Base-by-base conservation (phyloP, 768 basidiomycete species). In the Lenzites betulinus region DNA sequence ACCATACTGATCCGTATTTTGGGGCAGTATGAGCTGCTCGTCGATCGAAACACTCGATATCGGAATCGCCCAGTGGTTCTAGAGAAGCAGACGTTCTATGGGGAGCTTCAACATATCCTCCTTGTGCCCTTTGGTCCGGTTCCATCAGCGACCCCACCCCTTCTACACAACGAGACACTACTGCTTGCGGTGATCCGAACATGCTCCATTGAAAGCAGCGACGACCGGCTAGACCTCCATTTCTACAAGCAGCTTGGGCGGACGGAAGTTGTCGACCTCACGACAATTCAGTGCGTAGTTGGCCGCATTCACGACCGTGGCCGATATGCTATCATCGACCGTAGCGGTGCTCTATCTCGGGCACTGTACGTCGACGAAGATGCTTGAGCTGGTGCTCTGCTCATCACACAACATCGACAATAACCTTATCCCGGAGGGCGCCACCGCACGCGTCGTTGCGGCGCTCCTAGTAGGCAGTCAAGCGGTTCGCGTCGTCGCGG, bases 101-200 rank as follows among this genome's bases (percentile, higher is more conserved):
- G 79, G 0, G 79, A 82, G 46, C 70, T 67, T 26, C 76, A 70
- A 60, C 70, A 71, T 1, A 72, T 80, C 39, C 82, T 78, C 76
- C 70, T 73, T 7, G 59, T 71, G 12, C 77, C 73, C 51, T 47
- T 81, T 15, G 77, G 66, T 1, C 79, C 78, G 1, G 63, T 75
- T 5, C 65, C 81, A 3, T 73, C 81, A 9, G 58, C 57, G 4
- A 39, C 67, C 12, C 64, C 67, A 1, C 81, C 80, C 61, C 38
- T 11, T 11, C 6, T 30, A 15, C 2, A 6, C 3, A 4, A 4
- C 41, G 2, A 2, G 0, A 48, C 44, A 2, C 42, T 71, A 28
- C 62, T 74, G n/a, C 59, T 74, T 1, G 75, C 63, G 0, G 64
- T 65, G 16, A 68, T 75, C 35, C 46, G 56, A 2, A n/a, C 51